These are phyloP conservation scores for Paradendryphiella salina DNA, from an alignment of 2,329 filamentous ascomycete species.

Conservation along the genomic window DNA sequence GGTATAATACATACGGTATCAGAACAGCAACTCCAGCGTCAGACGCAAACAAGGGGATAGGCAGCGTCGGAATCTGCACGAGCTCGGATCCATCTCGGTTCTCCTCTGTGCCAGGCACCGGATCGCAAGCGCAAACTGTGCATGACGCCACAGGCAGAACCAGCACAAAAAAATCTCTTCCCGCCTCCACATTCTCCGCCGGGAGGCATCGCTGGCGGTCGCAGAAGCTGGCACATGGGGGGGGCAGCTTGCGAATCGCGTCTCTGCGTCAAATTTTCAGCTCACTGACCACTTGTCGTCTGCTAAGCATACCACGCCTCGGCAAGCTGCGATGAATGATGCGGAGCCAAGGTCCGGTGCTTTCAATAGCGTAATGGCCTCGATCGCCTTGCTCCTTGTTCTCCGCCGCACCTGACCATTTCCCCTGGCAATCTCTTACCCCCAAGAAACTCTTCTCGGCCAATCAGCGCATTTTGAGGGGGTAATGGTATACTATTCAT, in stretches of 20 bases:
- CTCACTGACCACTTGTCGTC: not conserved
- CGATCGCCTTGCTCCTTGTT: slow-evolving; percentile 7
- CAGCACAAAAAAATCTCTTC: slow-evolving; percentile 24
- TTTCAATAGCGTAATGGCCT: slow-evolving; percentile 17
- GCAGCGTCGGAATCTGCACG: slow-evolving; percentile 6
- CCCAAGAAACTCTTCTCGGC: slow-evolving; percentile 27
- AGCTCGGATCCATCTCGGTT: slow-evolving; percentile 1
- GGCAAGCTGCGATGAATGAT: slow-evolving; percentile 4
- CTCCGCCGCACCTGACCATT: slow-evolving; percentile 13
- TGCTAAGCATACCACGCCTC: not conserved
- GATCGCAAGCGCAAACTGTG: slow-evolving; percentile 2
- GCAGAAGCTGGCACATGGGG: slow-evolving; percentile 6
- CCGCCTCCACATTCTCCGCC: slow-evolving; percentile 29
- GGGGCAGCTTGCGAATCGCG: slow-evolving; percentile 21
- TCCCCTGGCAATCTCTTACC: slow-evolving; percentile 30
- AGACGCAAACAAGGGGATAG: not conserved
- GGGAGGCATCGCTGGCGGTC: slow-evolving; percentile 11
- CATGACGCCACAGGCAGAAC: slow-evolving; percentile 10
- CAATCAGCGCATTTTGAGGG: slow-evolving; percentile 20
- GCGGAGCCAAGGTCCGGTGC: slow-evolving; percentile 9
- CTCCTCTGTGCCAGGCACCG: slow-evolving; percentile 13
- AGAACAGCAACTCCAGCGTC: slow-evolving; percentile 2
- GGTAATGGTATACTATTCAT: slow-evolving; percentile 19
- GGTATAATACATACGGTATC: not conserved
- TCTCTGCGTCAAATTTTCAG: slow-evolving; percentile 29